Percentiles rank a stretch among this genome's conserved stretches.
phyloP scores from a whole-genome alignment of 805 yeast genomes.

The Candida takata region DNA sequence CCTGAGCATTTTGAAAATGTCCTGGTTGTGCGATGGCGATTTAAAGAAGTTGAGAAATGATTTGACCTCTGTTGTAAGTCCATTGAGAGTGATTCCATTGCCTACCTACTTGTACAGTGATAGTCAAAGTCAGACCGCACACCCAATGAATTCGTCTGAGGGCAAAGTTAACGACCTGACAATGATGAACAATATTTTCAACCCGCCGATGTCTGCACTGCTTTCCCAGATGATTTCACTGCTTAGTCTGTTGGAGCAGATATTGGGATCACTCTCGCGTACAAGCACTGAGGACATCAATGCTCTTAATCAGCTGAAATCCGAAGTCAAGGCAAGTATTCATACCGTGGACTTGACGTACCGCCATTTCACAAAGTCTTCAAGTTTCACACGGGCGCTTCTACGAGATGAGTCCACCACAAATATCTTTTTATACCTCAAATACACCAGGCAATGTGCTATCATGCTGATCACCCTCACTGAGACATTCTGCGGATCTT shows the following conservation, averaged over 20 bases:
- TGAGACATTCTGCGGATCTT: slow-evolving; percentile 6
- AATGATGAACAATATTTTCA: slow-evolving; percentile 28
- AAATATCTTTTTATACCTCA: slow-evolving; percentile 32
- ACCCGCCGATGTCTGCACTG: slow-evolving; percentile 23
- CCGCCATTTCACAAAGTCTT: slow-evolving; percentile 29
- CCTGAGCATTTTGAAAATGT: slow-evolving; percentile 32
- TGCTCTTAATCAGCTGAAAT: slow-evolving; percentile 12
- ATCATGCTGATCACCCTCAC: slow-evolving; percentile 26
- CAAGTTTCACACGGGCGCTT: slow-evolving; percentile 29
- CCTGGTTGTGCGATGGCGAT: slow-evolving; percentile 27
- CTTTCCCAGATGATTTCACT: slow-evolving; percentile 27
- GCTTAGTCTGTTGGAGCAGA: no score
- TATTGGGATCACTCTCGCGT: no score
- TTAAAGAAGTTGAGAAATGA: slow-evolving; percentile 34
- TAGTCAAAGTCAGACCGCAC: no score
- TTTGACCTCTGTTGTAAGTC: slow-evolving; percentile 33
- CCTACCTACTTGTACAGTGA: slow-evolving; percentile 11
- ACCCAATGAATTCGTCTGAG: no score
- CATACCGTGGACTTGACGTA: slow-evolving; percentile 29
- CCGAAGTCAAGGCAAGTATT: slow-evolving; percentile 25
- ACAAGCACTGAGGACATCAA: no score
- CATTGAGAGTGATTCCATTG: slow-evolving; percentile 35
- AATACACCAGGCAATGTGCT: slow-evolving; percentile 36
- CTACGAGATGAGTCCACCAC: slow-evolving; percentile 29
- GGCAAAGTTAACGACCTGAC: no score